A percentile compares a stretch with the other conserved stretches of the same genome.
Evolutionary conservation across 495 filamentous ascomycete species (phyloP).

Genomic region (Amphirosellinia nigrospora): DNA sequence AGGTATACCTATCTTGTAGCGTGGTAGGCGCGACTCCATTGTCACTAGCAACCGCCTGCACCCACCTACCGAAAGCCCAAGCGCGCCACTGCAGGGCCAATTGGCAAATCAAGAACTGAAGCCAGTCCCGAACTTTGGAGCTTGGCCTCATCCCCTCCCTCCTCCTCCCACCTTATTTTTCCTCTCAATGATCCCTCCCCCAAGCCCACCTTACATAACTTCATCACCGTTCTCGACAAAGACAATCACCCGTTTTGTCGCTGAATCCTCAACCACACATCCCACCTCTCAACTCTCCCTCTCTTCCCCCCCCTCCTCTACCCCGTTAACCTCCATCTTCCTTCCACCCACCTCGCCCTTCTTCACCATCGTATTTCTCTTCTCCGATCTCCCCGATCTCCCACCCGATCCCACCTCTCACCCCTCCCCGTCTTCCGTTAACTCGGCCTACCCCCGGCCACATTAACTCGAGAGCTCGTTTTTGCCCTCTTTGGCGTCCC

Average conservation of each 20-base stretch:
- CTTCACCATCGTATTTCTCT: conserved; percentile 22
- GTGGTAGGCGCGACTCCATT: conserved; percentile 13
- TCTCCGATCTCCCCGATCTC: conserved; percentile 14
- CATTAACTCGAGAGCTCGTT: conserved; percentile 7
- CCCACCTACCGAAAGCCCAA: conserved; percentile 21
- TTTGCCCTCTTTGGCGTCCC: conserved; percentile 15
- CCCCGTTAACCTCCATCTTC: conserved; percentile 32
- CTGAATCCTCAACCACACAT: conserved; percentile 34
- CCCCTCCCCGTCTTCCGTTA: conserved; percentile 32
- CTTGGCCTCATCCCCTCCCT: conserved; percentile 21
- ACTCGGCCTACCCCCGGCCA: conserved; percentile 21
- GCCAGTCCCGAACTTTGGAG: conserved; percentile 24
- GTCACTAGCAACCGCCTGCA: background rate
- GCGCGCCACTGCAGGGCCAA: conserved; percentile 27
- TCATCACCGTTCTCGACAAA: conserved; percentile 30
- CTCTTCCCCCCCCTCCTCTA: conserved; percentile 21
- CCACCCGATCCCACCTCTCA: conserved; percentile 26
- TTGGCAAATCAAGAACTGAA: conserved; percentile 29
- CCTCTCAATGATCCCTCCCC: conserved; percentile 24
- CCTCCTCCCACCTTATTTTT: conserved; percentile 19
- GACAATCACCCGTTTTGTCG: conserved; percentile 20
- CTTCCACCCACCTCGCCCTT: conserved; percentile 23
- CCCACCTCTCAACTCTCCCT: conserved; percentile 34
- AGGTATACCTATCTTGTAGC: background rate
- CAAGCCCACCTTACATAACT: conserved; percentile 26